Percentiles rank a stretch among this genome's conserved stretches.
Evolutionary conservation across 129 eudicot genomes (phyloP).

Genomic region (Pseudognaphalium luteoalbum): DNA sequence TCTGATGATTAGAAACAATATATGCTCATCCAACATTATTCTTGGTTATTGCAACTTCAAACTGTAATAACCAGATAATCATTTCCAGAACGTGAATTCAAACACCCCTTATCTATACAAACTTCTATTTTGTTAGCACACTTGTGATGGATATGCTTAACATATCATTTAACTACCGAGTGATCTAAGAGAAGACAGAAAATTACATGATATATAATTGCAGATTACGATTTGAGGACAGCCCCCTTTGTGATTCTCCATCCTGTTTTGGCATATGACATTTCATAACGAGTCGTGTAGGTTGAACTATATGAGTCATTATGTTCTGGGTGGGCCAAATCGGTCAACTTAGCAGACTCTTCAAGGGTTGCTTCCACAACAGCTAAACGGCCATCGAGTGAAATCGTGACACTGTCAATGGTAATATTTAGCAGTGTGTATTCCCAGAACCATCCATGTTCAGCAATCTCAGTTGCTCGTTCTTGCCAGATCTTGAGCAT

Average conservation of each 20-base stretch:
- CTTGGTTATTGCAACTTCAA: not conserved
- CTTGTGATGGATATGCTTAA: not conserved
- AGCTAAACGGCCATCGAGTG: slow-evolving; percentile 86
- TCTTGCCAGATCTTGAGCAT: slow-evolving; percentile 93
- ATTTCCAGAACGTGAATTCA: not conserved
- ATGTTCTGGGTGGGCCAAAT: slow-evolving; percentile 60
- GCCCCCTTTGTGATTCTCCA: slow-evolving; percentile 97
- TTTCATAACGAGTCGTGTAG: slow-evolving; percentile 87
- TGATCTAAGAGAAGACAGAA: slow-evolving; percentile 22
- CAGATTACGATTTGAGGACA: slow-evolving; percentile 70
- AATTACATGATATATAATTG: slow-evolving; percentile 10
- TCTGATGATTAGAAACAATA: not conserved
- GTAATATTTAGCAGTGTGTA: slow-evolving; percentile 55
- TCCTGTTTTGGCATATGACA: slow-evolving; percentile 52
- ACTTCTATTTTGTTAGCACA: slow-evolving; percentile 14
- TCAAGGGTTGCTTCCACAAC: slow-evolving; percentile 90
- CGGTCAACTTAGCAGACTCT: slow-evolving; percentile 80
- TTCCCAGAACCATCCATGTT: slow-evolving; percentile 92
- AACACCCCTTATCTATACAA: slow-evolving; percentile 26
- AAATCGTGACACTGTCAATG: slow-evolving; percentile 87
- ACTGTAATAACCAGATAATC: not conserved
- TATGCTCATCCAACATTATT: not conserved
- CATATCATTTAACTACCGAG: slow-evolving; percentile 9
- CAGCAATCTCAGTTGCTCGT: slow-evolving; percentile 64
- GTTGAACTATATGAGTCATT: slow-evolving; percentile 78